phyloP scores from a whole-genome alignment of 495 filamentous ascomycete species.

The Lasiosphaeris hirsuta region DNA sequence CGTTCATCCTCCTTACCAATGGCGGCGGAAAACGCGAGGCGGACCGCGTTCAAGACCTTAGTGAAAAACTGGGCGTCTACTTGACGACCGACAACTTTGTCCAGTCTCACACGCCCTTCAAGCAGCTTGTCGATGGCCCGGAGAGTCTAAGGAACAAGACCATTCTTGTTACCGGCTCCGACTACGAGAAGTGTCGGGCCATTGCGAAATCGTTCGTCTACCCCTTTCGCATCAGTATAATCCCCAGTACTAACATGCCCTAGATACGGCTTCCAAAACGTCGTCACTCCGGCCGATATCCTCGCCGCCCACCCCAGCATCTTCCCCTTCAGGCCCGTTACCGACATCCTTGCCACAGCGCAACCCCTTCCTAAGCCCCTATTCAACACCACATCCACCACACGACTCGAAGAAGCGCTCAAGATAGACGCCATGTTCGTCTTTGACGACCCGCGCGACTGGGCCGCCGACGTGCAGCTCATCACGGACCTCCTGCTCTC shows the following conservation, averaged over 20 bases:
- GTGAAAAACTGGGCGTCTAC: slow-evolving; percentile 67
- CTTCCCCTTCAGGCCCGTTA: slow-evolving; percentile 72
- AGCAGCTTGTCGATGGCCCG: slow-evolving; percentile 41
- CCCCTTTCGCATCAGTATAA: not conserved
- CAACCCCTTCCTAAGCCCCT: slow-evolving; percentile 56
- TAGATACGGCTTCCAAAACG: slow-evolving; percentile 68
- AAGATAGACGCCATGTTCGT: slow-evolving; percentile 85
- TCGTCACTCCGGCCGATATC: slow-evolving; percentile 84
- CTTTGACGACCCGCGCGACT: slow-evolving; percentile 90
- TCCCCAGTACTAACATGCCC: not conserved
- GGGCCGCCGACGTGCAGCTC: slow-evolving; percentile 82
- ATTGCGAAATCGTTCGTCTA: slow-evolving; percentile 68
- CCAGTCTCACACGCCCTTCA: slow-evolving; percentile 92
- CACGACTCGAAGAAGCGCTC: slow-evolving; percentile 35
- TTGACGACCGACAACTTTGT: slow-evolving; percentile 85
- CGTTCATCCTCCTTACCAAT: slow-evolving; percentile 93
- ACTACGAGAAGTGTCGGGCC: slow-evolving; percentile 66
- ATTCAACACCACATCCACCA: slow-evolving; percentile 9
- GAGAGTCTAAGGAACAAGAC: slow-evolving; percentile 56
- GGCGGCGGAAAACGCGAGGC: slow-evolving; percentile 87
- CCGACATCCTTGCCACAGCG: slow-evolving; percentile 52
- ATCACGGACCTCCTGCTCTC: slow-evolving; percentile 80
- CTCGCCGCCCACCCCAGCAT: slow-evolving; percentile 65
- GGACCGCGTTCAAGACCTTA: slow-evolving; percentile 80
- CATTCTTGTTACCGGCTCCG: slow-evolving; percentile 78